Percentiles rank a stretch among this genome's conserved stretches.
Evolutionary conservation across 306 rosid genomes (phyloP).

Genomic region (Trifolium dubium): DNA sequence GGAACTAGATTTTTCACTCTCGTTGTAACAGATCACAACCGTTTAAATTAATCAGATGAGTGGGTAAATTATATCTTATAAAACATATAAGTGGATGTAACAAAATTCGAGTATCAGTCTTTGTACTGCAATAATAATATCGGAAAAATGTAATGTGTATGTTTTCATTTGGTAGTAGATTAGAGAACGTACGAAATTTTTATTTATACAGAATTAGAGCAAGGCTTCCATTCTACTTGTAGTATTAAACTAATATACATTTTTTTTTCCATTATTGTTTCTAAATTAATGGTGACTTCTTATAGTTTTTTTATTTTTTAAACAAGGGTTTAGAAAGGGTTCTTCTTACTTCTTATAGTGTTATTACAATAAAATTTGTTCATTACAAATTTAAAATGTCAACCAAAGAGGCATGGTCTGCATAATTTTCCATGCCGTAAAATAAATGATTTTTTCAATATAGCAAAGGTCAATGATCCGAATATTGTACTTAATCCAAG

Average conservation of each 20-base stretch:
- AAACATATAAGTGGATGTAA: no score
- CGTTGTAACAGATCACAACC: no score
- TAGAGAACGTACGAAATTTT: no score
- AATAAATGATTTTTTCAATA: constrained; percentile 37
- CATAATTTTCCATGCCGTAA: constrained; percentile 40
- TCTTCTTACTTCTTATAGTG: background rate
- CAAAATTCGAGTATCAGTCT: no score
- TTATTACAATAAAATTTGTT: constrained; percentile 21
- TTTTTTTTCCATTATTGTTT: background rate
- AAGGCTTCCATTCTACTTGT: constrained; percentile 2
- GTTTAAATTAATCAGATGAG: no score
- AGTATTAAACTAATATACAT: background rate
- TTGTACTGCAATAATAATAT: no score
- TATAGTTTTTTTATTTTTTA: no score
- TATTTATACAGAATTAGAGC: background rate
- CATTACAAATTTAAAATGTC: constrained; percentile 10
- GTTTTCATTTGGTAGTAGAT: no score
- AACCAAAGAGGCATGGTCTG: constrained; percentile 41
- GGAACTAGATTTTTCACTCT: no score
- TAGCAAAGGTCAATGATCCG: constrained; percentile 36
- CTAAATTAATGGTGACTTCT: background rate
- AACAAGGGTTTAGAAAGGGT: no score
- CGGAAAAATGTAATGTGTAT: no score
- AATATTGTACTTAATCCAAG: background rate
- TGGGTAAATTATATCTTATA: no score